Evolutionary conservation across 2,329 filamentous ascomycete genomes (phyloP), one percentile per base, ranked within the genome.

Genomic region (Alternaria ventricosa): DNA sequence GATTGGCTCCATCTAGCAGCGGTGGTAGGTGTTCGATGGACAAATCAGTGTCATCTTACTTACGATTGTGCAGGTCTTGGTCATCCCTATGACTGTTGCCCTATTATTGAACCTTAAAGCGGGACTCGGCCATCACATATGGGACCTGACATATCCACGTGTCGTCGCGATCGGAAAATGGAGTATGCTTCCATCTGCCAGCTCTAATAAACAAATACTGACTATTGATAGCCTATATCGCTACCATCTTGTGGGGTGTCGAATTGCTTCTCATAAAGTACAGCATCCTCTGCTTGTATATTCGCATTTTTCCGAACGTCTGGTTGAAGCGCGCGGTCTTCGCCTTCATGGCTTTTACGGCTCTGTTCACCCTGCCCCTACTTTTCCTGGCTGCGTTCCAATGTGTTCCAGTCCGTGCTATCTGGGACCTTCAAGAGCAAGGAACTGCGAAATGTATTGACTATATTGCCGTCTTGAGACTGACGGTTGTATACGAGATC

Each of bases 101-200:
- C 20, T 58, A 6, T 8, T 27, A 44, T 30, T 58, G 6, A 58
- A 28, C n/a, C 28, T 58, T 4, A 43, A 51, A 41, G 46, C 55
- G 7, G 55, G 55, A 49, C 12, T 58, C 12, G 55, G 55, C 15
- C 46, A 43, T 33, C 55, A 58, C 13, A 47, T 58, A 27, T 58
- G 55, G 55, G 55, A 58, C 46, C 18, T 58, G 55, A 58, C 55
- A 51, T 58, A 58, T 50, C 55, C 46, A 51, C 55, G 30, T 43
- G 55, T 58, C n/a, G 46, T 43, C 6, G 46, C 46, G 12, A 43
- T 58, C n/a, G 45, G 45, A 12, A 22, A 30, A 25, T 58, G 55
- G 55, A 58, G 55, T 58, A 51, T n/a, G 55, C 23, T 27, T 27
- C 18, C 22, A 30, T 41, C 12, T 47, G 22, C 36, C 3, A 41